A percentile compares a stretch with the other conserved stretches of the same genome.
Evolutionary conservation across 306 rosid species (phyloP).

Genomic region (Astragalus glycyphyllos): DNA sequence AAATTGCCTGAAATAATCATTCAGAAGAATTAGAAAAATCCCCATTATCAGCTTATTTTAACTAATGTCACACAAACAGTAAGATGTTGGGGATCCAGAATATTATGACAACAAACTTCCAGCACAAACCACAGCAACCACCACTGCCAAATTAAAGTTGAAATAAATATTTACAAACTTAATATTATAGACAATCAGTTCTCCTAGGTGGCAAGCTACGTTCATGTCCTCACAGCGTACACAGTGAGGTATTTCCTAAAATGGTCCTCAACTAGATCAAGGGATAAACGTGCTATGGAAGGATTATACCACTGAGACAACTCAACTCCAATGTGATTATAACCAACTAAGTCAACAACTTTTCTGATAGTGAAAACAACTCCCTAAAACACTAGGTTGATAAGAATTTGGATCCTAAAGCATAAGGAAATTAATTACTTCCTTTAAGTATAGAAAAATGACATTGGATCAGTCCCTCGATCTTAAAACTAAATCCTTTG

Average conservation of each 20-base stretch:
- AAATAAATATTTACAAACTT: background rate
- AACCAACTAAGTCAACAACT: background rate
- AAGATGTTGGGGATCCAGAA: constrained; percentile 6
- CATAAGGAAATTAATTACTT: background rate
- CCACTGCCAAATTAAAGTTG: constrained; percentile 7
- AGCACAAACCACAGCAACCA: constrained; percentile 20
- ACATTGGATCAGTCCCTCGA: background rate
- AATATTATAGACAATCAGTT: background rate
- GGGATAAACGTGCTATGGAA: background rate
- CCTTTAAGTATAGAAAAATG: background rate
- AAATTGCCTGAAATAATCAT: constrained; percentile 68
- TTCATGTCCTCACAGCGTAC: background rate
- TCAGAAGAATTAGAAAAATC: background rate
- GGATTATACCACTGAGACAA: constrained; percentile 3
- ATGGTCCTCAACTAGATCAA: constrained; percentile 14
- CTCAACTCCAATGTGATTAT: constrained; percentile 5
- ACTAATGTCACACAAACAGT: background rate
- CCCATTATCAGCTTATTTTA: background rate
- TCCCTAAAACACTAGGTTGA: background rate
- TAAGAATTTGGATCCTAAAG: background rate
- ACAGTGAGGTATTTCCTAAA: background rate
- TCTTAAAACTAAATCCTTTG: background rate
- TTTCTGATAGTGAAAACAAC: background rate
- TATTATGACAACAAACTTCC: constrained; percentile 25
- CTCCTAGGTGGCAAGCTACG: constrained; percentile 9